Evolutionary conservation across 2,329 filamentous ascomycete genomes (phyloP), one percentile per base, ranked within the genome.

Genomic region (Fusarium subglutinans): DNA sequence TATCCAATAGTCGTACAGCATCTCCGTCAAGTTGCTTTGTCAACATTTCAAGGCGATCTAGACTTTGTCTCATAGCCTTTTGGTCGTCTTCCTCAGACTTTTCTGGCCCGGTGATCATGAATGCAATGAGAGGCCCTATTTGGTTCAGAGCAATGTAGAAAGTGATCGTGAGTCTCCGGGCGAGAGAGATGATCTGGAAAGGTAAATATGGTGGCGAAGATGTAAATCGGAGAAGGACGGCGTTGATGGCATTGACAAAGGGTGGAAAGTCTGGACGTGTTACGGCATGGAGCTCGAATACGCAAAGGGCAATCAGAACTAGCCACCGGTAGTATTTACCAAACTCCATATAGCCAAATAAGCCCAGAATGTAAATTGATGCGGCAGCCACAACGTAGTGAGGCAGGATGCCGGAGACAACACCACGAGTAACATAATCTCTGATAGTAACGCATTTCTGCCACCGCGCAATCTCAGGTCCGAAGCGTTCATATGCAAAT

Each of bases 401-500:
- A 4, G 89, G 88, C 4, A 90, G 75, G 20, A 91, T 84, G 17
- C 82, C 81, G 73, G 88, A 87, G n/a, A 94, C 67, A 63, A 85
- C 84, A 62, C 94, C 95, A 20, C 87, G 85, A 59, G 88, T 85
- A 54, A 97, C 86, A 80, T 90, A 97, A 80, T 98, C 95, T 68
- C 88, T 88, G 63, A 93, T 84, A 1, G 92, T 94, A 60, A 87
- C 84, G 83, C 90, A 92, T 73, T 89, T 86, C 73, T 88, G 85
- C 92, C 92, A 96, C 14, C 81, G 80, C 18, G 92, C 82, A 26
- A 95, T 87, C 35, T 90, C 90, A 2, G 94, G 92, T 1, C 95
- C 95, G 81, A 98, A 95, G 54, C 94, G 91, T 80, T 98, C 94
- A 83, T 98, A 98, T 13, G 94, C 95, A 81, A 96, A 97, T 63